A percentile compares a stretch with the other conserved stretches of the same genome.
phyloP scores from a whole-genome alignment of 2,329 filamentous ascomycete genomes.

The Dothistroma pini region DNA sequence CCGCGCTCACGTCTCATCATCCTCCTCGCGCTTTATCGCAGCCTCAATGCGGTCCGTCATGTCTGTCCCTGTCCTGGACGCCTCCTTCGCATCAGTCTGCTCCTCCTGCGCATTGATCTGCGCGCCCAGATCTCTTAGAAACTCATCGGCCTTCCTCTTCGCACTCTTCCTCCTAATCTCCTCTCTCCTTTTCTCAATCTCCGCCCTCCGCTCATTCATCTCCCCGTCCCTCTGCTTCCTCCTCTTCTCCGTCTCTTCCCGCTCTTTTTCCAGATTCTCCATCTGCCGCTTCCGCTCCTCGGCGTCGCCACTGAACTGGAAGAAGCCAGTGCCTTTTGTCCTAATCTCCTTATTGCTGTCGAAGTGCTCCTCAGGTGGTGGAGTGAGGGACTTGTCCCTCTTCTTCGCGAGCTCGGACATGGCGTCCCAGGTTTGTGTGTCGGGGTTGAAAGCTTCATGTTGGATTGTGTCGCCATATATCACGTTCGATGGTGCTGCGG shows the following conservation, averaged over 20 bases:
- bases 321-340: slow-evolving; percentile 87
- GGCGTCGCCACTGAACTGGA: slow-evolving; percentile 77
- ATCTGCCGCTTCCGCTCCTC: slow-evolving; percentile 68
- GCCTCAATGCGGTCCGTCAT: slow-evolving; percentile 18
- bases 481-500: slow-evolving; percentile 62
- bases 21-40: slow-evolving; percentile 11
- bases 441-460: slow-evolving; percentile 74
- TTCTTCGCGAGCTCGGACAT: slow-evolving; percentile 78
- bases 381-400: slow-evolving; percentile 74
- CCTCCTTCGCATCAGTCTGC: slow-evolving; percentile 3
- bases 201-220: slow-evolving; percentile 53
- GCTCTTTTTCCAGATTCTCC: slow-evolving; percentile 64
- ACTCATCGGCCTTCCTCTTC: slow-evolving; percentile 68
- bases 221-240: slow-evolving; percentile 55
- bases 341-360: slow-evolving; percentile 79
- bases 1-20: slow-evolving; percentile 1
- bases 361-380: slow-evolving; percentile 78
- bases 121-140: slow-evolving; percentile 58
- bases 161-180: slow-evolving; percentile 24
- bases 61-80: not conserved
- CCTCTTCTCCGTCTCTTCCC: slow-evolving; percentile 64
- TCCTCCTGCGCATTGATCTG: slow-evolving; percentile 26
- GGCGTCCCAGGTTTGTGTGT: slow-evolving; percentile 57
- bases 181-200: slow-evolving; percentile 39
- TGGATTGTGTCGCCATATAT: slow-evolving; percentile 88